Percentiles rank a stretch among this genome's conserved stretches.
These are phyloP conservation scores for Beauveria rudraprayagi DNA, from an alignment of 2,329 filamentous ascomycete species.

Conservation along the genomic window DNA sequence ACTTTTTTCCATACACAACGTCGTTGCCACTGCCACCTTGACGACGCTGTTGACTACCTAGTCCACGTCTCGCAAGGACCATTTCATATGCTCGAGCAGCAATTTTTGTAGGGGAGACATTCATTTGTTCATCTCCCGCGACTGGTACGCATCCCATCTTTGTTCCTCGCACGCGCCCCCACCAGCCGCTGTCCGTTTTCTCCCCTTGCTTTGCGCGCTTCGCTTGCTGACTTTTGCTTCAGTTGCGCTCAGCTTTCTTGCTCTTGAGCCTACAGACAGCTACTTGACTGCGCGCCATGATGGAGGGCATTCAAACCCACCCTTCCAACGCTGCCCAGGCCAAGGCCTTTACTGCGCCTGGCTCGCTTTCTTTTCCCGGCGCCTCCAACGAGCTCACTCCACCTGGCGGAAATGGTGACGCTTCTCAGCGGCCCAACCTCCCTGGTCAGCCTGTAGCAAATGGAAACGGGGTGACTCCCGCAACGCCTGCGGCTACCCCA, in stretches of 20 bases:
- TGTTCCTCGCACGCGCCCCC: conserved; percentile 13
- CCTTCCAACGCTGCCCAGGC: conserved; percentile 87
- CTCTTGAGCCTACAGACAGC: conserved; percentile 12
- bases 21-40: conserved; percentile 1
- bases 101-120: conserved; percentile 74
- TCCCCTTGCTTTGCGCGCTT: conserved; percentile 1
- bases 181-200: background rate
- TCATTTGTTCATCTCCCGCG: conserved; percentile 93
- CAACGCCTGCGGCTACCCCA: conserved; percentile 87
- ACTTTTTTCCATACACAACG: background rate
- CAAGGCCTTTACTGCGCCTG: conserved; percentile 88
- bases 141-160: conserved; percentile 48
- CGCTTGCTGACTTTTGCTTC: conserved; percentile 19
- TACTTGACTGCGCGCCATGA: conserved; percentile 36
- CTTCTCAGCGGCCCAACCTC: conserved; percentile 24
- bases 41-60: conserved; percentile 16
- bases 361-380: conserved; percentile 86
- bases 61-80: conserved; percentile 17
- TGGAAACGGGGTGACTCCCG: conserved; percentile 76
- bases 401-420: conserved; percentile 62
- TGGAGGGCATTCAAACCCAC: conserved; percentile 89
- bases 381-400: conserved; percentile 77
- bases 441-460: conserved; percentile 51
- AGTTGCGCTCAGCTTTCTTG: conserved; percentile 27
- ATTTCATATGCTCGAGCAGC: conserved; percentile 25